phyloP scores from a whole-genome alignment of 371 early-diverging fungal genomes.

The Encephalitozoon romaleae region DNA sequence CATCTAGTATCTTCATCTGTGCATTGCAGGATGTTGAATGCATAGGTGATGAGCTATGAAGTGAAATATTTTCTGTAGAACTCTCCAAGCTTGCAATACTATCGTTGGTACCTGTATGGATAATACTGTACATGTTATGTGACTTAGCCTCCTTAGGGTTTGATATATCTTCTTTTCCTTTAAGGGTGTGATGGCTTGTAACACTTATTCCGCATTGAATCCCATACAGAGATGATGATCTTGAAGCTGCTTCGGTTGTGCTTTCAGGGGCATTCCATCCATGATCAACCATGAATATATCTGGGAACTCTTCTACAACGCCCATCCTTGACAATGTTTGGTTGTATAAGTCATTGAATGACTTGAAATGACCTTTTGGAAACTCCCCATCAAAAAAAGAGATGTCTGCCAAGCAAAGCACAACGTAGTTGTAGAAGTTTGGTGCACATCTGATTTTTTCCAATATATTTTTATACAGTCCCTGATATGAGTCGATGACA shows the following conservation, averaged over 20 bases:
- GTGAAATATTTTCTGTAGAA: not conserved
- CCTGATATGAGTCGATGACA: not conserved
- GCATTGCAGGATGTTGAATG: not conserved
- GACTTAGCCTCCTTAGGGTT: not conserved
- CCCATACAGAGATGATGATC: not conserved
- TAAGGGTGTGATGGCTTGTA: not conserved
- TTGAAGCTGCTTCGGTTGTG: not conserved
- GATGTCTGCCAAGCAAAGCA: constrained; percentile 17
- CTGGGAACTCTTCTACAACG: not conserved
- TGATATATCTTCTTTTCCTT: not conserved
- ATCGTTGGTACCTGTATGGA: not conserved
- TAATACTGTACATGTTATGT: not conserved
- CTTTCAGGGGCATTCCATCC: not conserved
- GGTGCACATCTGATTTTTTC: constrained; percentile 3
- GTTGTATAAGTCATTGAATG: constrained; percentile 3
- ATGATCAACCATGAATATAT: not conserved
- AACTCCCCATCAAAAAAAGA: constrained; percentile 19
- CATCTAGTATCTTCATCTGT: not conserved
- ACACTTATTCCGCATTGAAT: not conserved
- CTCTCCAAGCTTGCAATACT: not conserved
- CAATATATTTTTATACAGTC: not conserved
- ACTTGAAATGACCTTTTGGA: not conserved
- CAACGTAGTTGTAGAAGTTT: constrained; percentile 19
- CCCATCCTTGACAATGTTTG: not conserved
- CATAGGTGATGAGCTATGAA: not conserved